A percentile compares a stretch with the other conserved stretches of the same genome.
These are phyloP conservation scores for Vaccinium macrocarpon DNA, from an alignment of 148 eudicot genomes.

Conservation along the genomic window DNA sequence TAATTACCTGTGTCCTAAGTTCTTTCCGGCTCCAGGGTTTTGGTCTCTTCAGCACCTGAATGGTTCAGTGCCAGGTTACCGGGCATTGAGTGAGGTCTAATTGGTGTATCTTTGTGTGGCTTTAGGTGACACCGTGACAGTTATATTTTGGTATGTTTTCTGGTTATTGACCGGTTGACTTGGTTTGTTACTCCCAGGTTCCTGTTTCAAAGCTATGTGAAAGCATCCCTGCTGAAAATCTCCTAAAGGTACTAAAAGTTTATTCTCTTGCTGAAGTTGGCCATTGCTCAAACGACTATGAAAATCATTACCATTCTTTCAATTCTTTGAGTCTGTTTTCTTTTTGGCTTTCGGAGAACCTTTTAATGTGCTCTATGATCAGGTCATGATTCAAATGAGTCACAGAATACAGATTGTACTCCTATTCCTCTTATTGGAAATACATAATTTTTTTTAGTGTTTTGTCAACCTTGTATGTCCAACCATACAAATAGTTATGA, in stretches of 20 bases:
- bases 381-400: constrained; percentile 3
- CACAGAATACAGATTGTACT: neutral
- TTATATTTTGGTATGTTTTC: constrained; percentile 10
- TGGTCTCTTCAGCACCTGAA: constrained; percentile 49
- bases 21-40: constrained; percentile 93
- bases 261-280: neutral
- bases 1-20: constrained; percentile 79
- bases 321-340: neutral
- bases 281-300: neutral
- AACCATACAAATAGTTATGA: neutral
- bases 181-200: constrained; percentile 45
- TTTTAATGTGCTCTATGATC: neutral
- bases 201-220: constrained; percentile 23
- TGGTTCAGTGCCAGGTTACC: constrained; percentile 21
- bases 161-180: constrained; percentile 15
- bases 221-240: constrained; percentile 75
- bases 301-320: neutral
- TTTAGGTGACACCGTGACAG: neutral
- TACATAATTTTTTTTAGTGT: neutral
- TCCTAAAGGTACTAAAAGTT: constrained; percentile 64
- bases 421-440: neutral
- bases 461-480: neutral
- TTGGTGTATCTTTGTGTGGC: neutral
- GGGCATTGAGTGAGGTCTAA: constrained; percentile 47
- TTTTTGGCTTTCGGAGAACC: neutral